Conservation (phyloP, 2,329 filamentous ascomycete species). For the Aspergillus sclerotialis region DNA sequence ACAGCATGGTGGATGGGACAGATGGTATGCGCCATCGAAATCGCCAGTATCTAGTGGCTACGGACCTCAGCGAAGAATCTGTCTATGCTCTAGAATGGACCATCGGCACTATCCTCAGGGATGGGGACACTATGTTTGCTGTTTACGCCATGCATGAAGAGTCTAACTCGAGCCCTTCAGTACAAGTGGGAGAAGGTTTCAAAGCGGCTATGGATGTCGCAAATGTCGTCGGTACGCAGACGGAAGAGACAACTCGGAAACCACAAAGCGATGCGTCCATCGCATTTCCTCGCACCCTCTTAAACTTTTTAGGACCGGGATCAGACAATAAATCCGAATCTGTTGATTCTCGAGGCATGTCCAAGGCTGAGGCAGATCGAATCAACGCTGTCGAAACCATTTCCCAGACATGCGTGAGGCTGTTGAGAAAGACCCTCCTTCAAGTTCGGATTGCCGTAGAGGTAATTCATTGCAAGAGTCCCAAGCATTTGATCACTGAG, state of each 20-base stretch:
- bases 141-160: slow-evolving; percentile 95
- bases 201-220: slow-evolving; percentile 71
- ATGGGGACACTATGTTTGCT: slow-evolving; percentile 87
- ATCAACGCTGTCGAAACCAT: slow-evolving; percentile 75
- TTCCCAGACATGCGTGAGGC: slow-evolving; percentile 72
- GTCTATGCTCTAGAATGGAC: slow-evolving; percentile 96
- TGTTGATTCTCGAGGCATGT: slow-evolving; percentile 44
- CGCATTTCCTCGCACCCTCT: slow-evolving; percentile 22
- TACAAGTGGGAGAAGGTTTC: slow-evolving; percentile 62
- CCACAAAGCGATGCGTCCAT: slow-evolving; percentile 26
- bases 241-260: slow-evolving; percentile 49
- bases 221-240: slow-evolving; percentile 54
- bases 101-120: slow-evolving; percentile 85
- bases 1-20: slow-evolving; percentile 63
- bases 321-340: slow-evolving; percentile 37
- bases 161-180: slow-evolving; percentile 32
- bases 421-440: slow-evolving; percentile 82
- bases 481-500: slow-evolving; percentile 91
- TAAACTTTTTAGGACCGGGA: slow-evolving; percentile 30
- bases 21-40: slow-evolving; percentile 71
- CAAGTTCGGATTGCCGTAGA: slow-evolving; percentile 93
- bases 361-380: slow-evolving; percentile 68
- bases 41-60: slow-evolving; percentile 91
- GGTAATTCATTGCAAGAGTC: slow-evolving; percentile 96
- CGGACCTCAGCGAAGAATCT: slow-evolving; percentile 88